Evolutionary conservation across 176 grass and related monocot genomes (phyloP).

Genomic region (Carex parvula): DNA sequence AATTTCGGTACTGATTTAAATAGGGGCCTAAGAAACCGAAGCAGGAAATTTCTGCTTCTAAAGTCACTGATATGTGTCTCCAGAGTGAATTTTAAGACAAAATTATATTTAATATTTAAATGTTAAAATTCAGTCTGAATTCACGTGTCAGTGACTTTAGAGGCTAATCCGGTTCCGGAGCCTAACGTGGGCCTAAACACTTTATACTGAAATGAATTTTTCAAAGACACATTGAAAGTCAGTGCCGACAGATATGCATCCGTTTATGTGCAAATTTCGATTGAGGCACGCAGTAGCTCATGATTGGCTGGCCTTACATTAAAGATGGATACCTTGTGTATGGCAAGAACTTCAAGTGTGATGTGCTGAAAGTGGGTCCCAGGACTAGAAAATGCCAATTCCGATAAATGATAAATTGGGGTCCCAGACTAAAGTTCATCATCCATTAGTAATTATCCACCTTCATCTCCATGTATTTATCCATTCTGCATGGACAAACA

Average conservation of each 20-base stretch:
- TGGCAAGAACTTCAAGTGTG: background rate
- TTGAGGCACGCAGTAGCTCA: background rate
- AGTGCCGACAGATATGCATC: conserved; percentile 11
- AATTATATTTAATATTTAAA: too few species aligned
- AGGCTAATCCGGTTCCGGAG: background rate
- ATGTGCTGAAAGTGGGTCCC: background rate
- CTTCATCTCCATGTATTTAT: conserved; percentile 6
- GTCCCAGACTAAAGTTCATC: background rate
- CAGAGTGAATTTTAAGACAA: too few species aligned
- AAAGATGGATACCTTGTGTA: background rate
- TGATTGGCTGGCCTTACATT: background rate
- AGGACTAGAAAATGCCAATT: background rate
- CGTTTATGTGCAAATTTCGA: background rate
- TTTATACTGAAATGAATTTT: background rate
- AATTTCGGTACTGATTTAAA: background rate
- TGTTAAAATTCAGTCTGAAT: too few species aligned
- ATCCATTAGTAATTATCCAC: background rate
- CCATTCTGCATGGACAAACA: background rate
- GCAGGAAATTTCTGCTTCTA: too few species aligned
- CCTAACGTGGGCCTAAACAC: conserved; percentile 12
- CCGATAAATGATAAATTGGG: background rate
- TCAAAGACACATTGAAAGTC: background rate
- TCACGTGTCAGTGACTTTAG: too few species aligned
- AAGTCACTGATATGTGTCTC: too few species aligned
- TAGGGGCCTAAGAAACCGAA: background rate